These are phyloP conservation scores for Drechslerella coelobrocha DNA, from an alignment of 2,329 filamentous ascomycete species.

Conservation along the genomic window DNA sequence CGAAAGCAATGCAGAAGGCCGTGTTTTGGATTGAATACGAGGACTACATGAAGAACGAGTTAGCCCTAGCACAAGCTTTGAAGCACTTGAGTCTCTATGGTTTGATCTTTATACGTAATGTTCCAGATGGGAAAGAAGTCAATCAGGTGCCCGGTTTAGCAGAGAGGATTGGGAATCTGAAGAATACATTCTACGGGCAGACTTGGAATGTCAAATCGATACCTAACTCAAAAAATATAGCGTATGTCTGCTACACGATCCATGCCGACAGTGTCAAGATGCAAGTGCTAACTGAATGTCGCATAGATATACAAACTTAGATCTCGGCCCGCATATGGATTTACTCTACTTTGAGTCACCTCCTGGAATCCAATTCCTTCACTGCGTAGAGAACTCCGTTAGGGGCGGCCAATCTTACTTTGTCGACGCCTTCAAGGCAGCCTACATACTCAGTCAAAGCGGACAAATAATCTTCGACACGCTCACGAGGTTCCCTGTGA, in stretches of 20 bases:
- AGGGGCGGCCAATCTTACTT: constrained; percentile 86
- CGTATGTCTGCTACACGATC: constrained; percentile 59
- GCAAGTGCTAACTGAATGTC: neutral
- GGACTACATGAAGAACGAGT: constrained; percentile 71
- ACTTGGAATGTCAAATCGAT: constrained; percentile 90
- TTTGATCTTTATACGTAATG: constrained; percentile 75
- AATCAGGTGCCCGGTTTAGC: constrained; percentile 70
- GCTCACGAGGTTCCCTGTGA: constrained; percentile 62
- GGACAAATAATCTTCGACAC: constrained; percentile 55
- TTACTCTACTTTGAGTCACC: constrained; percentile 82
- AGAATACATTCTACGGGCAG: constrained; percentile 86
- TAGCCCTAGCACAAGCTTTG: constrained; percentile 68
- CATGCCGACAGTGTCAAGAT: constrained; percentile 51
- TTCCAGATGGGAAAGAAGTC: constrained; percentile 71
- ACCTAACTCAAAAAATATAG: constrained; percentile 84
- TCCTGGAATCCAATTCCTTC: constrained; percentile 83
- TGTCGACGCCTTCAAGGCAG: constrained; percentile 74
- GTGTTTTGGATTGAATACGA: constrained; percentile 70
- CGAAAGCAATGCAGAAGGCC: constrained; percentile 60
- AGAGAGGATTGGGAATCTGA: constrained; percentile 75
- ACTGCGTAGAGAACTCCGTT: constrained; percentile 82
- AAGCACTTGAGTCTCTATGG: constrained; percentile 71
- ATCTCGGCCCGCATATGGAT: constrained; percentile 90
- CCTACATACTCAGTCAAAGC: constrained; percentile 58
- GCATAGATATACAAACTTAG: constrained; percentile 72